Percentiles rank a stretch among this genome's conserved stretches.
phyloP scores from a whole-genome alignment of 2,329 filamentous ascomycete species.

The Venturiaceae sp. region DNA sequence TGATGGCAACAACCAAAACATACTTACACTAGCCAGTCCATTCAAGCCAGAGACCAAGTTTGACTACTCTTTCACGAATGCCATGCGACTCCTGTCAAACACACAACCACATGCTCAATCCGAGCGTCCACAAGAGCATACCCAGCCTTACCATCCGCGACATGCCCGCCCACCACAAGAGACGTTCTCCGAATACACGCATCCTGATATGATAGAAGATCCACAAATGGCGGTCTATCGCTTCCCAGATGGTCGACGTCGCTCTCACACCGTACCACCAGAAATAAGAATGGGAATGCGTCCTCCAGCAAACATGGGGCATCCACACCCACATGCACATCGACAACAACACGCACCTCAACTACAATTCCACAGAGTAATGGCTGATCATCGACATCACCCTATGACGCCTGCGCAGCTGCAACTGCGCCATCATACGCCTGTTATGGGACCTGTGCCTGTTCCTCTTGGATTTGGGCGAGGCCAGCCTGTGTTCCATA shows the following conservation, averaged over 20 bases:
- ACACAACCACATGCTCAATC: not conserved
- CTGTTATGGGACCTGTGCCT: not conserved
- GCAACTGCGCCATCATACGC: not conserved
- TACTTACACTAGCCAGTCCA: not conserved
- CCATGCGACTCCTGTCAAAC: not conserved
- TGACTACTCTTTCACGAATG: not conserved
- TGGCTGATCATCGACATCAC: not conserved
- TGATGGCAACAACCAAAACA: not conserved
- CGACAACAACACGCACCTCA: not conserved
- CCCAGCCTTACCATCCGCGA: not conserved
- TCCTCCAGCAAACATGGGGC: not conserved
- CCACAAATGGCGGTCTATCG: not conserved
- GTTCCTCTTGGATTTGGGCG: not conserved
- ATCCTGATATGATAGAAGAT: not conserved
- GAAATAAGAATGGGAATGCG: not conserved
- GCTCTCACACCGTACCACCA: conserved; percentile 1
- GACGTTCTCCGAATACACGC: not conserved
- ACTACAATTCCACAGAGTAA: not conserved
- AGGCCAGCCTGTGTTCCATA: not conserved
- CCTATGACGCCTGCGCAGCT: not conserved
- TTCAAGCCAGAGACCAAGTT: not conserved
- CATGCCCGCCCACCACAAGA: not conserved
- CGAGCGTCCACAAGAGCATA: not conserved
- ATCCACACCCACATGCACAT: not conserved
- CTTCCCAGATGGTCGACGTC: not conserved